Conservation (phyloP, 1,139 yeast genomes). For the Saccharomyces hybrid region DNA sequence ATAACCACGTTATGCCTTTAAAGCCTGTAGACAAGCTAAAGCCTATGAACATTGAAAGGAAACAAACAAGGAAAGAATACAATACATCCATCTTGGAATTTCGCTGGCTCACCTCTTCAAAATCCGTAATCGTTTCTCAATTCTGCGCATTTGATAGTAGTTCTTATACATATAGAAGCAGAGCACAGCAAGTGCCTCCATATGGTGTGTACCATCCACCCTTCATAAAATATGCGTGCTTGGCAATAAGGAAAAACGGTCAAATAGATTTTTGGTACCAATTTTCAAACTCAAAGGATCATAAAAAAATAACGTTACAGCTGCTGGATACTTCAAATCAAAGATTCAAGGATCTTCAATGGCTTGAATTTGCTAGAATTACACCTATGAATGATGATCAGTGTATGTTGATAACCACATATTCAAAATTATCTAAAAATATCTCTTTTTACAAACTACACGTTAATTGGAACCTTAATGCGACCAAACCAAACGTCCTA, state of each 20-base stretch:
- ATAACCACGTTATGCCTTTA: slow-evolving; percentile 27
- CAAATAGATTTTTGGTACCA: slow-evolving; percentile 34
- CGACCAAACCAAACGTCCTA: slow-evolving; percentile 19
- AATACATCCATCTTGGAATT: slow-evolving; percentile 29
- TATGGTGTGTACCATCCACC: slow-evolving; percentile 33
- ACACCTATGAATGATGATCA: slow-evolving; percentile 31
- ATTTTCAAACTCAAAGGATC: slow-evolving; percentile 33
- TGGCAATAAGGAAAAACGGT: slow-evolving; percentile 31
- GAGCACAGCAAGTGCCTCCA: slow-evolving; percentile 30
- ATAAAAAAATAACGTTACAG: slow-evolving; percentile 30
- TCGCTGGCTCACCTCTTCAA: slow-evolving; percentile 32
- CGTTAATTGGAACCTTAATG: slow-evolving; percentile 29
- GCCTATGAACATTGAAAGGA: slow-evolving; percentile 21
- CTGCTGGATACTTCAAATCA: slow-evolving; percentile 18
- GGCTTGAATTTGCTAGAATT: slow-evolving; percentile 29
- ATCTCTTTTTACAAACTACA: slow-evolving; percentile 27
- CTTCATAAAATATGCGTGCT: slow-evolving; percentile 32
- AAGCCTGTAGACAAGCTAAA: slow-evolving; percentile 4
- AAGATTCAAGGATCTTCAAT: slow-evolving; percentile 26
- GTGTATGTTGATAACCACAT: slow-evolving; percentile 26
- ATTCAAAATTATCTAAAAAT: slow-evolving; percentile 21
- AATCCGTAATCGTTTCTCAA: slow-evolving; percentile 27
- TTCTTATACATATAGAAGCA: slow-evolving; percentile 26
- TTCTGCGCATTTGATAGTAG: slow-evolving; percentile 28
- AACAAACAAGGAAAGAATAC: slow-evolving; percentile 29